Evolutionary conservation across 2,329 filamentous ascomycete genomes (phyloP), one percentile per base, ranked within the genome.

Genomic region (Fusarium sp.): DNA sequence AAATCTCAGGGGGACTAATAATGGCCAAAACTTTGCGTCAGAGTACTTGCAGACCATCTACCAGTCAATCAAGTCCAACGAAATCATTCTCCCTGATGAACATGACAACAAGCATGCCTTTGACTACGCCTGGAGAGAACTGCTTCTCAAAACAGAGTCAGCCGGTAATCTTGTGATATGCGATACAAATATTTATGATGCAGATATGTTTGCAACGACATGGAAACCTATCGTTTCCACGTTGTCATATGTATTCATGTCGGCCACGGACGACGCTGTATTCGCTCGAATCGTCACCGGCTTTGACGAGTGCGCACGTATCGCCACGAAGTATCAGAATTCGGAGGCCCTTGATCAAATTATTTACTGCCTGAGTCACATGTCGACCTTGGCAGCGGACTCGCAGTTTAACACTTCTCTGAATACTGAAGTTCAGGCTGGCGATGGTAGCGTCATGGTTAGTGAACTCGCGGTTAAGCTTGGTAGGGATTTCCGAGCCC

Each of bases 191-290:
- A 90, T 97, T 38, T 99, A 93, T 79, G 97, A 99, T 79, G 93
- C 94, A 6, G 94, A 99, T 77, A 98, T 99, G 93, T 99, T 99
- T 78, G 90, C 92, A 59, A 92, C 94, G 23, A 98, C 94, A 1
- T 99, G 97, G 96, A 94, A 89, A 77, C 95, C 97, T 0, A 94
- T 99, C 49, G 87, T 99, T 37, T 94, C 96, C 6, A 98, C 97
- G 0, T 84, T 99, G 56, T 97, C 96, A 15, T 99, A 98, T 77
- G 96, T 99, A 6, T 99, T 99, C 83, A 97, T 98, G 91, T 98
- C 95, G 35, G 97, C 97, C 18, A 97, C 94, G 1, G 97, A 99
- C 76, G 96, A 99, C 78, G 87, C 95, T 1, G 96, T 99, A 5
- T 99, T 97, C 77, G 93, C 93, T 35, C 89, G 96, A 63, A 92